Base-by-base conservation (phyloP, 805 yeast genomes). In the Candida broadrunensis region DNA sequence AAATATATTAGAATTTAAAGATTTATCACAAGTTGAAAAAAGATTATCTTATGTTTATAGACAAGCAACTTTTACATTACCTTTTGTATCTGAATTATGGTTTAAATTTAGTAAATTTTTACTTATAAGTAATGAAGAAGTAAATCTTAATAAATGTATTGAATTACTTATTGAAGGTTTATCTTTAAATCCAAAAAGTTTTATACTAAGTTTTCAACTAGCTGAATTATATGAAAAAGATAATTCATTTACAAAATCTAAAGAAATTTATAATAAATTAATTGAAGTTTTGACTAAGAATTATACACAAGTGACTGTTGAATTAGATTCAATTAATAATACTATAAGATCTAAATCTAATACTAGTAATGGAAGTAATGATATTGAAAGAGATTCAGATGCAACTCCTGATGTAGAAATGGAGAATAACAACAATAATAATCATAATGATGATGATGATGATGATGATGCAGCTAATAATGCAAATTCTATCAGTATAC, bases 81-180 rank as follows among this genome's bases (percentile, higher is more conserved):
- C 81, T 13, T 84, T 82, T 55, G 78, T 73, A 34, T 85, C 93
- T 0, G 88, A 84, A 51, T 59, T 84, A 19, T 89, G 96, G 96
- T 87, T 78, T 56, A 81, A 81, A 44, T 81, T 72, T 48, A 67
- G 56, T 33, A 66, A 67, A 25, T 73, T 64, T 41, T 62, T 63
- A 51, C 50, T 63, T 21, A 46, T 45, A 27, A 48, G 37, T 33
- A 56, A 62, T 32, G 65, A 63, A 33, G 74, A 58, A 50, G 71
- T 73, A 43, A 72, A 63, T 50, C 60, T 59, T 48, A 61, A 58
- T 42, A 63, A 44, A 47, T 65, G 72, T 53, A 55, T 77, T 20
- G 76, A 75, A 27, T 50, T 83, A 17, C 61, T 88, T 32, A 60
- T 58, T 13, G 73, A 75, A 38, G 87, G 87, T 2, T 52, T 85